A percentile compares a stretch with the other conserved stretches of the same genome.
phyloP scores from a whole-genome alignment of 2,329 filamentous ascomycete species.

The Colletotrichum sp. region DNA sequence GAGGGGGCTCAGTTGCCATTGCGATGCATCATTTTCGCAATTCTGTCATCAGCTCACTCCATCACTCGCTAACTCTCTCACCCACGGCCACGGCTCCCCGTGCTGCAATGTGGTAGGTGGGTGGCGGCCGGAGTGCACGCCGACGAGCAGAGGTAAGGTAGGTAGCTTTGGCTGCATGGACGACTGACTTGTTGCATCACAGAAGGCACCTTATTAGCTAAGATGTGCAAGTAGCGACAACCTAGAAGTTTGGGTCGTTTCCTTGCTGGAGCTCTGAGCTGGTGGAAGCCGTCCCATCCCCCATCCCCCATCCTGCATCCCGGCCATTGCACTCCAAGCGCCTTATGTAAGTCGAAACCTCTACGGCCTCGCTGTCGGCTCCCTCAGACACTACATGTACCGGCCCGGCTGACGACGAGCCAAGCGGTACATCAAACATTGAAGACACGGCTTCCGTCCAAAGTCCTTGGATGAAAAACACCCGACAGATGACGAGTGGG shows the following conservation, averaged over 20 bases:
- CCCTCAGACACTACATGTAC: constrained; percentile 4
- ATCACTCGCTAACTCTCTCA: not conserved
- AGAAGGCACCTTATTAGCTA: constrained; percentile 2
- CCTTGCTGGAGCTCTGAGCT: not conserved
- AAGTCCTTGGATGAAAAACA: constrained; percentile 10
- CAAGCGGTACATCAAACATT: constrained; percentile 15
- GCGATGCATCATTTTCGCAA: constrained; percentile 19
- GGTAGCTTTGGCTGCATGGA: not conserved
- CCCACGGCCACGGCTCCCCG: not conserved
- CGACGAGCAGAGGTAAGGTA: not conserved
- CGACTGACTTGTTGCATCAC: not conserved
- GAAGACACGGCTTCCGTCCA: not conserved
- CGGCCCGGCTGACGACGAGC: not conserved
- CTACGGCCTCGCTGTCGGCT: constrained; percentile 9
- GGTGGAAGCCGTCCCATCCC: not conserved
- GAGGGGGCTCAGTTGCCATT: not conserved
- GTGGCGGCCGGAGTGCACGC: not conserved
- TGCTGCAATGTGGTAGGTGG: not conserved
- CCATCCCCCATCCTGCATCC: not conserved
- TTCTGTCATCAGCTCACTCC: constrained; percentile 20
- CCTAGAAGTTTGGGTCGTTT: not conserved
- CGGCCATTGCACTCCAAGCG: not conserved
- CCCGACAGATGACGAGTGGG: not conserved
- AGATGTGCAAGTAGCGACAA: not conserved
- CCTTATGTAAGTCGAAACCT: constrained; percentile 18